A percentile compares a stretch with the other conserved stretches of the same genome.
These are phyloP conservation scores for Alternaria arbusti DNA, from an alignment of 2,329 filamentous ascomycete species.

Conservation along the genomic window DNA sequence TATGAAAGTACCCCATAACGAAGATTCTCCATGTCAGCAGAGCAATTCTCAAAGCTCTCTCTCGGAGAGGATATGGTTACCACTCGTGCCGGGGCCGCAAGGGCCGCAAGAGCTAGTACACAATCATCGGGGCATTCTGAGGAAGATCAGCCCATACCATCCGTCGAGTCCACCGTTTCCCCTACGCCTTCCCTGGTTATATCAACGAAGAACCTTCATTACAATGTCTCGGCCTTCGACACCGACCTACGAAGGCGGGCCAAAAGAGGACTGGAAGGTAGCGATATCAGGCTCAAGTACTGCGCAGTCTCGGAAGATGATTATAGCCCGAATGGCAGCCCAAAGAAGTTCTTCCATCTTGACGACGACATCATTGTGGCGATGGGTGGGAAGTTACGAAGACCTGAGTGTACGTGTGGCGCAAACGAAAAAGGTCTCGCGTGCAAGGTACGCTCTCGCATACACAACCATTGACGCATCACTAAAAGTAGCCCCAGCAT, in stretches of 20 bases:
- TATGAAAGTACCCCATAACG: slow-evolving; percentile 18
- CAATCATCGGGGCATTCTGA: slow-evolving; percentile 24
- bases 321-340: slow-evolving; percentile 20
- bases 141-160: slow-evolving; percentile 30
- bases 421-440: slow-evolving; percentile 41
- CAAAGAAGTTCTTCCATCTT: slow-evolving; percentile 43
- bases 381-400: slow-evolving; percentile 33
- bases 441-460: slow-evolving; percentile 39
- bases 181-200: slow-evolving; percentile 42
- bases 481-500: slow-evolving; percentile 33
- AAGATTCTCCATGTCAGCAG: slow-evolving; percentile 43
- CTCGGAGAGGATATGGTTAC: slow-evolving; percentile 48
- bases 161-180: slow-evolving; percentile 30
- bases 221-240: slow-evolving; percentile 43
- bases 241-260: slow-evolving; percentile 39
- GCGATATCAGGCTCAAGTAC: slow-evolving; percentile 46
- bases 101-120: slow-evolving; percentile 29
- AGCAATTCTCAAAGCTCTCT: slow-evolving; percentile 46
- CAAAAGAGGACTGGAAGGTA: slow-evolving; percentile 41
- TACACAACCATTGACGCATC: background rate
- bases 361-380: slow-evolving; percentile 46
- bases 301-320: slow-evolving; percentile 35
- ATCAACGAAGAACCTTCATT: slow-evolving; percentile 42
- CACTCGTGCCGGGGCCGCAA: slow-evolving; percentile 45
- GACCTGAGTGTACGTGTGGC: slow-evolving; percentile 45